Evolutionary conservation across 495 filamentous ascomycete species (phyloP).

Genomic region (Bombardia bombarda): DNA sequence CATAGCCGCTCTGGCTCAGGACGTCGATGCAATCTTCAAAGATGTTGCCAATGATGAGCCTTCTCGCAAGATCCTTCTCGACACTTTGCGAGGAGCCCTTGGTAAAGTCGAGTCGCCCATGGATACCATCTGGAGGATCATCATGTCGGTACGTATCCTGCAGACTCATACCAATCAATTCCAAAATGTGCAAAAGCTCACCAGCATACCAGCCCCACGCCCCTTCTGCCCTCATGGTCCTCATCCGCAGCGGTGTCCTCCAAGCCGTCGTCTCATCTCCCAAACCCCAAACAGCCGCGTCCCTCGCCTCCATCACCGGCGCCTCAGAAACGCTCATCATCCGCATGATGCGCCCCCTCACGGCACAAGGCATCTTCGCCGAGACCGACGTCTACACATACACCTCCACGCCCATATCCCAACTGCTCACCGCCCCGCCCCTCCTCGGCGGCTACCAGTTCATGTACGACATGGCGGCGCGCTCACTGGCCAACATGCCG

Average conservation of each 20-base stretch:
- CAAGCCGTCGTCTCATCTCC: neutral
- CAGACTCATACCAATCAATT: too few relatives aligned
- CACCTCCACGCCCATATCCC: neutral
- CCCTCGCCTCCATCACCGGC: neutral
- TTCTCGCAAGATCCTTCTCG: neutral
- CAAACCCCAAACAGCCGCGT: neutral
- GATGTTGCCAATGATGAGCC: neutral
- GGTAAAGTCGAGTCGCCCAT: neutral
- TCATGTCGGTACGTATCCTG: neutral
- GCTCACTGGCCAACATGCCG: conserved; percentile 1
- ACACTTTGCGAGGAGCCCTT: neutral
- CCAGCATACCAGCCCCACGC: neutral
- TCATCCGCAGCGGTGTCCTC: neutral
- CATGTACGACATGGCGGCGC: neutral
- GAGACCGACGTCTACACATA: neutral
- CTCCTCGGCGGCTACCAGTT: conserved; percentile 1
- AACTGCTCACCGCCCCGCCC: neutral
- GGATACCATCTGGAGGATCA: conserved; percentile 1
- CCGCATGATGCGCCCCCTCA: neutral
- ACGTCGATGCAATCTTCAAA: neutral
- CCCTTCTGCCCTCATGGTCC: neutral
- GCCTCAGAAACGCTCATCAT: neutral
- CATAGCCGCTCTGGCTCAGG: neutral
- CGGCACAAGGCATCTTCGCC: neutral
- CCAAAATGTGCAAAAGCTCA: too few relatives aligned